Evolutionary conservation across 495 filamentous ascomycete genomes (phyloP), one percentile per base, ranked within the genome.

Genomic region (Xylaria sp.): DNA sequence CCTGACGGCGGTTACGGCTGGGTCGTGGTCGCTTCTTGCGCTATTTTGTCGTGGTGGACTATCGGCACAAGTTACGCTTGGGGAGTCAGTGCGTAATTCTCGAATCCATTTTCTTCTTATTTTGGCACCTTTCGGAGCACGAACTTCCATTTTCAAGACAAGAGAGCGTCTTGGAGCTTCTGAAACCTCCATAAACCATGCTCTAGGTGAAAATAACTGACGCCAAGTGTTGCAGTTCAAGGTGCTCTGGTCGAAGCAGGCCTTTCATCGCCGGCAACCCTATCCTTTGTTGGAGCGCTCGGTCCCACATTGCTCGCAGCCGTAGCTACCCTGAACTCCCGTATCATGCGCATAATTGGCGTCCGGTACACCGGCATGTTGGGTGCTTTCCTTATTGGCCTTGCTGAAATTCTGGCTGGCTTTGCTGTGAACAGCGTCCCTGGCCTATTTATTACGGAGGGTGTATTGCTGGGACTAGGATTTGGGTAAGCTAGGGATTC

Each of bases 1-100:
- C 88, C 88, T 2, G 88, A 90, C 43, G 88, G 88, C 19, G 88
- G 88, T 19, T 86, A 88, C 63, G 88, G 85, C 59, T 90, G 88
- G 88, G 80, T 85, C 19, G 80, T 90, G 5, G 85, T 90, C 62
- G 76, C 72, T 41, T 84, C 78, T 9, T 88, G 87, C 72, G 82
- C 83, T 0, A 71, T 85, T 0, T 61, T 89, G 14, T 83, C 84
- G 3, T 91, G 85, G 79, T 88, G 85, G 87, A 81, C 85, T 52
- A 81, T 85, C 40, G 87, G 88, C 24, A 83, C 79, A 0, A 82
- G 81, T 11, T 86, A 87, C 70, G 82, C 80, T 64, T 90, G 88
- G 88, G 89, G 89, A 17, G 79, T 90, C 0, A 77, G n/a, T n/a
- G n/a, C n/a, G n/a, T n/a, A n/a, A n/a, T n/a, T n/a, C n/a, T n/a